Evolutionary conservation across 345 rosid genomes (phyloP), one percentile per base, ranked within the genome.

Genomic region (Gynandropsis gynandra): DNA sequence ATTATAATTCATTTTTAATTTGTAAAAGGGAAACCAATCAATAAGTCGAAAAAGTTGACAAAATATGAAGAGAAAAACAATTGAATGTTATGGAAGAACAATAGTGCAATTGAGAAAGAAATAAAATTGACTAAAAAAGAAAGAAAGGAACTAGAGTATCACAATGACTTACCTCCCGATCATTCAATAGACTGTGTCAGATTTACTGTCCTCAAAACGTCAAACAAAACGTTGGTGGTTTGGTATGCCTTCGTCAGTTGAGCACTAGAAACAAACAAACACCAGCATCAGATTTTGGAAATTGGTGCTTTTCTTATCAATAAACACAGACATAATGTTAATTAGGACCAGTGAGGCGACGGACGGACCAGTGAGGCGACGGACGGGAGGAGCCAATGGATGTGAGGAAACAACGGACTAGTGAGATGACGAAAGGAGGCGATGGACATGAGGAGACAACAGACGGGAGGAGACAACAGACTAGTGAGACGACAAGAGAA

Each of bases 211-310:
- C 64, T 93, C 70, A 93, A 76, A 66, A 93, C 99, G 76, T 93
- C 99, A 72, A 93, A 93, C 65, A 93, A 96, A 67, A 93, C 97
- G 73, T 88, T 88, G n/a, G 99, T 97, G 53, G 99, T 93, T 74
- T 93, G 99, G 72, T 93, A 93, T 38, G 99, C 99, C 76, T 93
- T 93, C 16, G 99, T 85, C 67, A 93, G 82, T 78, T 88, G 97
- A 5, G 99, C 97, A 70, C 99, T 93, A 72, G 40, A 74, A 46
- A 47, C 43, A 9, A 58, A 68, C 39, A 63, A 6, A 57, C 56
- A 13, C 24, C 1, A 17, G 10, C n/a, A 37, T 59, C 50, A 62
- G 44, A 41, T 9, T 15, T 47, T 31, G n/a, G 18, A 34, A 49
- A 8, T 1, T 16, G 17, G 15, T 29, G 47, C 58, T 56, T 27